Conservation (phyloP, 495 filamentous ascomycete species). For the Venustampulla echinocandica region DNA sequence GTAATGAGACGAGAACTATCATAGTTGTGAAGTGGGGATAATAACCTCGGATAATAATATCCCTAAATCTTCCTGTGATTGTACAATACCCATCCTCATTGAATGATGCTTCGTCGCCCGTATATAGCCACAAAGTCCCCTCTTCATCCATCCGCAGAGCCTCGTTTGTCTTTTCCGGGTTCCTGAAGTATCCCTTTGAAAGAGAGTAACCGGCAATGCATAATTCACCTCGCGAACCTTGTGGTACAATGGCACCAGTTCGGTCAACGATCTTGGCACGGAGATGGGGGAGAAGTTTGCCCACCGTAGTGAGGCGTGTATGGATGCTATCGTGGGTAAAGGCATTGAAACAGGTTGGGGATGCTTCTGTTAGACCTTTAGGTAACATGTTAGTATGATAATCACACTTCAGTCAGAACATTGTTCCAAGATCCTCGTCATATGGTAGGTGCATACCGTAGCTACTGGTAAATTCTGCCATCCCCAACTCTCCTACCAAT, state of each 20-base stretch:
- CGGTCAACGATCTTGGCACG: conserved; percentile 57
- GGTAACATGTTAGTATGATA: conserved; percentile 14
- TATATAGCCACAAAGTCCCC: conserved; percentile 56
- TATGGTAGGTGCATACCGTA: no score
- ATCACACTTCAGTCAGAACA: no score
- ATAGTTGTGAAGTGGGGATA: no score
- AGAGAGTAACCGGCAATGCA: conserved; percentile 63
- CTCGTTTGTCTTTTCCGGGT: conserved; percentile 59
- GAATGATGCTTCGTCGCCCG: conserved; percentile 62
- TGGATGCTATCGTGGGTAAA: conserved; percentile 54
- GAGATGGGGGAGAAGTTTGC: conserved; percentile 58
- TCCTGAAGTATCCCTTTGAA: conserved; percentile 62
- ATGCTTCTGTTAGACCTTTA: conserved; percentile 62
- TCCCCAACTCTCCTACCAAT: conserved; percentile 50
- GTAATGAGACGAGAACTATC: no score
- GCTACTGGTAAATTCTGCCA: conserved; percentile 59
- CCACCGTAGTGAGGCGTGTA: conserved; percentile 52
- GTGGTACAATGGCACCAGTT: conserved; percentile 48
- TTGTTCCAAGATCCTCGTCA: no score
- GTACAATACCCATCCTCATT: conserved; percentile 53
- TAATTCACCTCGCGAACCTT: conserved; percentile 53
- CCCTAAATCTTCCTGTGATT: conserved; percentile 58
- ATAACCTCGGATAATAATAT: conserved; percentile 52
- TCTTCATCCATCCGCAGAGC: conserved; percentile 48
- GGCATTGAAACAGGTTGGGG: conserved; percentile 63